These are phyloP conservation scores for Berberis vulgaris DNA, from an alignment of 164 flowering plant genomes.

Conservation along the genomic window DNA sequence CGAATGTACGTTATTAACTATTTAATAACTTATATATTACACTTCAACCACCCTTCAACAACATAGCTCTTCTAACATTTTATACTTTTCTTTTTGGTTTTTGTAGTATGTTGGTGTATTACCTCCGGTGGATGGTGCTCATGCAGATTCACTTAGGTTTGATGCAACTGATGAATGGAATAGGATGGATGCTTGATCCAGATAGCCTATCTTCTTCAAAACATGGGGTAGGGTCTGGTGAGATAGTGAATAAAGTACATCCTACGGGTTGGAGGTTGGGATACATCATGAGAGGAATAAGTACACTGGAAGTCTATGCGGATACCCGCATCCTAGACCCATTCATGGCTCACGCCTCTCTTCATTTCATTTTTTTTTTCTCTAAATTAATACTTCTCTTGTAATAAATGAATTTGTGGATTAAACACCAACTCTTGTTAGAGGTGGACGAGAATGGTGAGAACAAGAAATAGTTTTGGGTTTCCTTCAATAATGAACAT, in stretches of 20 bases:
- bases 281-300: constrained; percentile 96
- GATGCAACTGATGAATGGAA: constrained; percentile 97
- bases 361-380: background rate
- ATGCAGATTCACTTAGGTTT: constrained; percentile 56
- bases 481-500: constrained; percentile 95
- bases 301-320: constrained; percentile 81
- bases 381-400: background rate
- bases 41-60: too few relatives aligned
- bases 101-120: constrained; percentile 85
- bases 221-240: constrained; percentile 68
- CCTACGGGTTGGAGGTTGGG: constrained; percentile 85
- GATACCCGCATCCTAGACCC: constrained; percentile 73
- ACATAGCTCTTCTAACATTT: too few relatives aligned
- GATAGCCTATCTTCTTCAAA: constrained; percentile 79
- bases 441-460: constrained; percentile 57
- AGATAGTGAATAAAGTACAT: constrained; percentile 73
- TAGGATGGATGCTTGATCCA: constrained; percentile 77
- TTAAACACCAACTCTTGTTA: constrained; percentile 14
- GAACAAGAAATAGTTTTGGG: constrained; percentile 95
- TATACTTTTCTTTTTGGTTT: too few relatives aligned
- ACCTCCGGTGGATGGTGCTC: constrained; percentile 66
- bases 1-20: too few relatives aligned
- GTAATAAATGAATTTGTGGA: background rate
- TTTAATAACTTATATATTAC: too few relatives aligned
- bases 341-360: constrained; percentile 38